Evolutionary conservation across 208 protist species (phyloP), one percentile per base, ranked within the genome.

Genomic region (Tritrichomonas musculus): DNA sequence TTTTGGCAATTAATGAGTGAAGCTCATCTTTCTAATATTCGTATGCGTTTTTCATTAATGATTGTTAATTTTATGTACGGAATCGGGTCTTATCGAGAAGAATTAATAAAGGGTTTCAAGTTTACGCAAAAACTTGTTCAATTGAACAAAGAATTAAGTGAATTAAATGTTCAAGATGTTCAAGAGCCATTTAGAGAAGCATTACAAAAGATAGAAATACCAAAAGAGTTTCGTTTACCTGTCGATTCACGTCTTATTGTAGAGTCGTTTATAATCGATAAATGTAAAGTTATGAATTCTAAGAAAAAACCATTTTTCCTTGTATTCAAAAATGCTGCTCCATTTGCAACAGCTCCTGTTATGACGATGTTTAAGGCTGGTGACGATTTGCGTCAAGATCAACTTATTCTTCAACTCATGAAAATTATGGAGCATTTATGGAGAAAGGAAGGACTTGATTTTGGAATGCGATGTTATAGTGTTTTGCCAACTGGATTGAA

Each of bases 281-380:
- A 97, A 93, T 98, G 97, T 95, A 97, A 97, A 92, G 97, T 97
- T 53, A 98, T 98, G 97, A 96, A 97, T 72, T 97, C 95, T 0
- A 98, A 98, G 92, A 98, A 98, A 95, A 95, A 96, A 77, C 94
- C 97, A 5, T 94, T 98, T 14, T 98, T 96, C 96, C 95, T 98
- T 5, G 95, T 96, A 27, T 98, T 98, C 92, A 88, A 94, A n/a
- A 98, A 97, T 93, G 95, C 95, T 60, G 96, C 97, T 69, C 94
- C 96, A 53, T 93, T 95, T 73, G 95, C 95, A 33, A 44, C 36
- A 41, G 92, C 50, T 36, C 50, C 49, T 17, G 95, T 97, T 77
- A 95, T 95, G 69, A 95, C 95, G 20, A 65, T 96, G 20, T 96
- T 96, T 93, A 96, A 96, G 77, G 95, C 55, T 50, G 96, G 96